Evolutionary conservation across 768 basidiomycete species (phyloP).

Genomic region (Lentinula sp.): DNA sequence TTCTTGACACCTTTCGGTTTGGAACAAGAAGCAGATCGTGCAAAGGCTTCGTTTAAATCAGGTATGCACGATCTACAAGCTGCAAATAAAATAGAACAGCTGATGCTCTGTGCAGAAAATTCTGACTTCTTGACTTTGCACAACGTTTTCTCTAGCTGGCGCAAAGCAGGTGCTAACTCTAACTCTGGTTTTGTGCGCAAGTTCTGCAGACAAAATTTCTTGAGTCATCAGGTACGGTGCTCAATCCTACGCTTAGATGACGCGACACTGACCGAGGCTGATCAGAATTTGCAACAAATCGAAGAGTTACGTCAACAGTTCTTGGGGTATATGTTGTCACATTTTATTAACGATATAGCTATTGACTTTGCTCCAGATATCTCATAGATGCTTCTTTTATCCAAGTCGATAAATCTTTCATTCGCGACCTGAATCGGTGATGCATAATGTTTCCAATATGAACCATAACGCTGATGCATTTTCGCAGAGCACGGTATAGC

Average conservation of each 20-base stretch:
- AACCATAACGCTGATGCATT: neutral
- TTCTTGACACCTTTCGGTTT: constrained; percentile 86
- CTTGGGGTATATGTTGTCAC: constrained; percentile 41
- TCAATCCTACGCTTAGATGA: neutral
- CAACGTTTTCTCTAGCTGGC: constrained; percentile 86
- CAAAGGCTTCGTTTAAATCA: constrained; percentile 72
- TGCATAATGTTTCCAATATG: constrained; percentile 10
- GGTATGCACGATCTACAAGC: constrained; percentile 32
- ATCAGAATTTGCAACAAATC: constrained; percentile 87
- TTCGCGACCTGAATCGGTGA: constrained; percentile 67
- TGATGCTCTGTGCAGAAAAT: constrained; percentile 50
- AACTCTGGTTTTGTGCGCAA: constrained; percentile 44
- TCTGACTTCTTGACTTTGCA: constrained; percentile 94
- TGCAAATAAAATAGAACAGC: neutral
- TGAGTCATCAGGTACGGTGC: constrained; percentile 70
- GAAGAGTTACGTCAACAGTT: constrained; percentile 94
- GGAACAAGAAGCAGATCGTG: constrained; percentile 80
- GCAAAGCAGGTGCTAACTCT: constrained; percentile 63
- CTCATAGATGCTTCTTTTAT: constrained; percentile 87
- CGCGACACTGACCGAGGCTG: neutral
- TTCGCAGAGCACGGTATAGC: constrained; percentile 61
- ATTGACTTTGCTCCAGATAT: constrained; percentile 45
- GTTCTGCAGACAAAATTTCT: constrained; percentile 75
- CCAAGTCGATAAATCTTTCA: constrained; percentile 53
- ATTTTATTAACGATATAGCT: constrained; percentile 8